Evolutionary conservation across 805 yeast species (phyloP), one percentile per base, ranked within the genome.

Genomic region (Citeromyces matritensis): DNA sequence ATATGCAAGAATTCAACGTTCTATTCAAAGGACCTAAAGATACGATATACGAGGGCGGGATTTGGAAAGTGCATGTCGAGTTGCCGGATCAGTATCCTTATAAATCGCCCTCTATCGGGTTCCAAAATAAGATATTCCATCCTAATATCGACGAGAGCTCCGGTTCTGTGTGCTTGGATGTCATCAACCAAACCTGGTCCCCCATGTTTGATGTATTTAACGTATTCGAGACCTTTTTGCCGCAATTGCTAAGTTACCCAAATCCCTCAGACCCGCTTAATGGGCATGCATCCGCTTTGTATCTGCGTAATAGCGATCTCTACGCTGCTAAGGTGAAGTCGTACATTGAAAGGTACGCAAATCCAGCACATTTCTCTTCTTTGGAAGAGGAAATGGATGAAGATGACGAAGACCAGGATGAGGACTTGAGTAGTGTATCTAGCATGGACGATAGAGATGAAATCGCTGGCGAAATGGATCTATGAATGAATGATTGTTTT

Each of bases 101-200:
- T 51, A 88, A 83, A 48, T 81, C 94, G 3, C 98, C 98, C 5
- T 84, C 95, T 10, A 85, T 88, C 39, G 97, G 96, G 6, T 88
- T 88, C 49, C 73, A 73, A 32, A 91, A 86, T 55, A 80, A 77
- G 48, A 88, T 91, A 12, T 86, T 73, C 55, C 98, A 88, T 51
- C 98, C 98, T 5, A 88, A 88, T 47, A 85, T 88, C 38, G 98
- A 88, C 49, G 93, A 85, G 49, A 65, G 73, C 17, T 75, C 73
- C 1, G 98, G 98, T 0, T 74, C 93, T 0, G 95, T 88, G 5
- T 88, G 98, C 54, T 69, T 88, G 31, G 97, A 88, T 51, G 97
- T 91, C 11, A 86, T 88, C 39, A 88, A 88, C 51, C 95, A 88
- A 48, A 84, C 97, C 1, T 88, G 98, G 98, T 81, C 94, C 27